Evolutionary conservation across 2,329 filamentous ascomycete species (phyloP), one percentile per base, ranked within the genome.

Genomic region (Exophiala sideris): DNA sequence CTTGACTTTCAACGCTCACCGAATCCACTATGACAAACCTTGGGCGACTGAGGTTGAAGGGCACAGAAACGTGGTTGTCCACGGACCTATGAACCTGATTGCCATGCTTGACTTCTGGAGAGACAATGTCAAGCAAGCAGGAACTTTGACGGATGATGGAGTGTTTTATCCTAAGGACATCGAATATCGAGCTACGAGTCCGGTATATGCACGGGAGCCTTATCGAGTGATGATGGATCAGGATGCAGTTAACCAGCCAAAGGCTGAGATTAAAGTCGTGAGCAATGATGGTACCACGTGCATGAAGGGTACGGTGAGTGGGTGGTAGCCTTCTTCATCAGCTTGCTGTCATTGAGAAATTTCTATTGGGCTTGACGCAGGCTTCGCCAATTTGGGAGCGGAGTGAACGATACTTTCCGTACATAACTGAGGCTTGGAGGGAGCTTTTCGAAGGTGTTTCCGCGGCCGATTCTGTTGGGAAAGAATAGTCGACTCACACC

Each of bases 141-240:
- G 56, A 2, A 59, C 56, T 6, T 47, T 38, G 20, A 41, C 62
- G 8, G 50, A 60, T 5, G 62, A 61, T 7, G 48, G 67, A 24
- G 47, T 67, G 2, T 58, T 74, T 14, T 64, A 60, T 2, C 76
- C 76, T 1, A 65, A 69, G 57, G 72, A 67, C 39, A 74, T 79
- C 42, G 65, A 62, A 2, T 80, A 80, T 60, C 67, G 77, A 10
- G 77, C 76, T 18, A 79, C 76, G 11, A 74, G 69, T 54, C 76
- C 77, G 3, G 57, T 79, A 16, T 80, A 79, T 69, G 76, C 71
- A 1, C 72, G 73, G 10, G 76, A 79, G 56, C 66, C 68, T 52
- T 79, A 79, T 65, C 65, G 69, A 42, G 68, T 77, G 58, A 62
- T 74, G 14, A 63, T 79, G 56, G 67, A 71, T 45, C 65, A 71